Base-by-base conservation (phyloP, 2,329 filamentous ascomycete genomes). In the Epichloe glyceriae region DNA sequence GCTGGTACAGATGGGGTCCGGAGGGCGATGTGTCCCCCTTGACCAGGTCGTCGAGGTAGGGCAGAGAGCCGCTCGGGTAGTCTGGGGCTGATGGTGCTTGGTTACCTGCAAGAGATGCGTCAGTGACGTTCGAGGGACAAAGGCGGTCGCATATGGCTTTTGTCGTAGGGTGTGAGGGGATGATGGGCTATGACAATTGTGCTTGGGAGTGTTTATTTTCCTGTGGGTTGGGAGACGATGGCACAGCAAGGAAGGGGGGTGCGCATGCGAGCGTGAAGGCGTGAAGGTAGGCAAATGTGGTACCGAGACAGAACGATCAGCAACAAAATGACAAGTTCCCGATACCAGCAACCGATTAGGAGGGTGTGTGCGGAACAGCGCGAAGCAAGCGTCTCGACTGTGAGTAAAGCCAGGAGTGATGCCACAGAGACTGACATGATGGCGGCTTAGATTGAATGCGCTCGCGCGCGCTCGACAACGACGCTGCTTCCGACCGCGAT, bases 41-140 rank as follows among this genome's bases (percentile, higher is more conserved):
- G 72, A 74, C 78, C 76, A 79, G 76, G 30, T 30, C 30, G 76
- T 79, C 75, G 76, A 75, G 75, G 70, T 69, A 63, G 65, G 68
- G 62, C 35, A 52, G 68, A 75, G 68, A 72, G 74, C 72, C 73
- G 38, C 43, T 46, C 26, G 49, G 49, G 43, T 49, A 34, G 35
- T 46, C 46, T 49, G 34, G 52, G 46, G 49, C 52, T 49, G 49
- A 70, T 70, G 70, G 58, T 59, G 56, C 58, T 57, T 52, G 58
- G 72, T 71, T 68, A 73, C 69, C 70, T 76, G 74, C 75, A 75
- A 46, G 71, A 67, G 65, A 64, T 76, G 73, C 72, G 73, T 75
- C 70, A 76, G 66, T 70, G 68, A 65, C 56, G 61, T 56, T 57
- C 58, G 56, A 58, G 53, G 55, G 59, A 56, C 56, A 55, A 56